These are phyloP conservation scores for Penicillium griseofulvum DNA, from an alignment of 2,329 filamentous ascomycete species.

Conservation along the genomic window DNA sequence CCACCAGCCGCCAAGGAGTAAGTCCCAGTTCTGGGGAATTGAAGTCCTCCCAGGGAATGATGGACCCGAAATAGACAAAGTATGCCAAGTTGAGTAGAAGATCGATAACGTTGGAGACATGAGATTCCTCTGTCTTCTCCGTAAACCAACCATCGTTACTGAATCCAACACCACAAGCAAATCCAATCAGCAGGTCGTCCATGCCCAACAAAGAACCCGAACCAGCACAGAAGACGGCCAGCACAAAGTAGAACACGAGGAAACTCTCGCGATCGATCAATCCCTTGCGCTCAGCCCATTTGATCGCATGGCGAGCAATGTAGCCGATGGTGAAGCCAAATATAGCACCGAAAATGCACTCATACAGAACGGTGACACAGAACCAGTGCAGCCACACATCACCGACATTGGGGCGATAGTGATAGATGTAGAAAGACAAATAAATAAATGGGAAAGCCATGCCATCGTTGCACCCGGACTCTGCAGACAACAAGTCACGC, in stretches of 20 bases:
- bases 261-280: slow-evolving; percentile 96
- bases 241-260: slow-evolving; percentile 95
- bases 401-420: slow-evolving; percentile 67
- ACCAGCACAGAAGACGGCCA: slow-evolving; percentile 92
- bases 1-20: slow-evolving; percentile 83
- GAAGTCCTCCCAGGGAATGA: slow-evolving; percentile 93
- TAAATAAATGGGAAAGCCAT: slow-evolving; percentile 99
- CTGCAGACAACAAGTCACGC: slow-evolving; percentile 88
- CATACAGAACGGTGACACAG: slow-evolving; percentile 85
- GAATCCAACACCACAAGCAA: slow-evolving; percentile 95
- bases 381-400: slow-evolving; percentile 82
- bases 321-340: slow-evolving; percentile 89
- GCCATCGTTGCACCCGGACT: slow-evolving; percentile 98
- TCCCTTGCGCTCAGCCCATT: slow-evolving; percentile 76
- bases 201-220: slow-evolving; percentile 87
- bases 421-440: slow-evolving; percentile 82
- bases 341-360: slow-evolving; percentile 88
- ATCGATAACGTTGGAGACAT: slow-evolving; percentile 99
- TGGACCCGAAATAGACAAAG: slow-evolving; percentile 96
- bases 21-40: slow-evolving; percentile 73
- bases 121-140: slow-evolving; percentile 96
- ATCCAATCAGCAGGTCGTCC: slow-evolving; percentile 91
- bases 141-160: slow-evolving; percentile 99
- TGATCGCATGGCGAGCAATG: slow-evolving; percentile 84
- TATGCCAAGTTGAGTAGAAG: slow-evolving; percentile 94